phyloP scores from a whole-genome alignment of 75 land plant species.

The Cryptomeria japonica region DNA sequence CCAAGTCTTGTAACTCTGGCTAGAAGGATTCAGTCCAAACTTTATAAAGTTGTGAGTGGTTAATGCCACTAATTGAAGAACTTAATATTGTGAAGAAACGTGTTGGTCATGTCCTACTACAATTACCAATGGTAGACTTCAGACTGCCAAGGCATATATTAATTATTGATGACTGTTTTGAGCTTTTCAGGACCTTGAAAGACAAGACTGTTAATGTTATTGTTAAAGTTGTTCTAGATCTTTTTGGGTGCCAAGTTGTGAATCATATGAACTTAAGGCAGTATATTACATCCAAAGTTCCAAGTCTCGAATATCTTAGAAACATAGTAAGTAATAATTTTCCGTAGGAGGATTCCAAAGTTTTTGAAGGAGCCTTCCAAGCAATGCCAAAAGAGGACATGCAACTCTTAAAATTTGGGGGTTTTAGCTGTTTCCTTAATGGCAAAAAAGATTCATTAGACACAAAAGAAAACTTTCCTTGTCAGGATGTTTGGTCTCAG shows the following conservation, averaged over 20 bases:
- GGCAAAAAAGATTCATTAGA: not conserved
- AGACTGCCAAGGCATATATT: too few species aligned
- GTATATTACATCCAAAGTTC: too few species aligned
- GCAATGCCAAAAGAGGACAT: constrained; percentile 14
- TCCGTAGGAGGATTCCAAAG: not conserved
- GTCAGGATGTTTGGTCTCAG: not conserved
- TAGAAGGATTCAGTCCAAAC: constrained; percentile 59
- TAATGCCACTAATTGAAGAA: constrained; percentile 58
- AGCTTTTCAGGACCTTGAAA: too few species aligned
- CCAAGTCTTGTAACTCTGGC: too few species aligned
- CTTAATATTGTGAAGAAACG: constrained; percentile 60
- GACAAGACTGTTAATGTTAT: too few species aligned
- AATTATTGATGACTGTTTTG: too few species aligned
- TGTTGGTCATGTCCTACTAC: too few species aligned
- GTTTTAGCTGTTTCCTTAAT: constrained; percentile 3
- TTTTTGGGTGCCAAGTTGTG: too few species aligned
- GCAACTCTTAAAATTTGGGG: constrained; percentile 22
- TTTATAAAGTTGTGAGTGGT: constrained; percentile 60
- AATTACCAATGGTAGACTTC: too few species aligned
- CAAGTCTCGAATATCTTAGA: too few species aligned
- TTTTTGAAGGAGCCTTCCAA: constrained; percentile 4
- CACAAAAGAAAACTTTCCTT: not conserved
- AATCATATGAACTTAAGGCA: too few species aligned
- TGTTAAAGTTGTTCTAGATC: too few species aligned
- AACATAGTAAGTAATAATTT: constrained; percentile 7